Evolutionary conservation across 805 yeast genomes (phyloP).

Genomic region (Candida montana): DNA sequence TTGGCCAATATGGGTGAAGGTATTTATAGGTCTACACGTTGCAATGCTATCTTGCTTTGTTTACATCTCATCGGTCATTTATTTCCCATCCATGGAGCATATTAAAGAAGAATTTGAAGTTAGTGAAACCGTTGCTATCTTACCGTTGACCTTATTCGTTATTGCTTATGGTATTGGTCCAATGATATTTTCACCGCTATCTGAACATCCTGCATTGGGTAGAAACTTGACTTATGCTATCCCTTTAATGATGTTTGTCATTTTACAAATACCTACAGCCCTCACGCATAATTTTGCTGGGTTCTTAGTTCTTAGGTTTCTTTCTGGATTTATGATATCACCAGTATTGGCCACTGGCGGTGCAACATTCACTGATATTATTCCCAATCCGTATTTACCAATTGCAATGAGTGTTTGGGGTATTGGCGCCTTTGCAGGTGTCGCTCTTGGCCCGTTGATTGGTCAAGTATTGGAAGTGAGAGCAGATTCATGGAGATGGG

Average conservation of each 20-base stretch:
- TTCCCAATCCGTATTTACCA: slow-evolving; percentile 37
- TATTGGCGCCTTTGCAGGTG: slow-evolving; percentile 49
- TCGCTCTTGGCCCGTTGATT: slow-evolving; percentile 49
- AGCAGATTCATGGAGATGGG: slow-evolving; percentile 47
- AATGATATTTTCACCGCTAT: slow-evolving; percentile 50
- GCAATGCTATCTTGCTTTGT: slow-evolving; percentile 44
- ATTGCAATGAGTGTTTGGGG: slow-evolving; percentile 48
- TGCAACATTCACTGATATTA: slow-evolving; percentile 49
- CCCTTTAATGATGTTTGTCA: slow-evolving; percentile 41
- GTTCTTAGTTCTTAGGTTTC: slow-evolving; percentile 43
- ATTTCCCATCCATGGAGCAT: slow-evolving; percentile 45
- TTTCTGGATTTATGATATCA: slow-evolving; percentile 50
- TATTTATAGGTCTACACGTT: slow-evolving; percentile 33
- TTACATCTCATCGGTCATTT: slow-evolving; percentile 52
- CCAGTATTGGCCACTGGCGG: slow-evolving; percentile 57
- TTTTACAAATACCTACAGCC: slow-evolving; percentile 55
- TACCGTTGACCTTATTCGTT: slow-evolving; percentile 51
- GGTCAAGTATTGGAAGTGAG: slow-evolving; percentile 45
- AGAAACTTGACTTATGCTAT: slow-evolving; percentile 44
- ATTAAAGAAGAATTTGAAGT: slow-evolving; percentile 41
- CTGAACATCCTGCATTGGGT: slow-evolving; percentile 50
- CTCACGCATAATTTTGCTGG: slow-evolving; percentile 45
- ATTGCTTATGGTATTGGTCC: slow-evolving; percentile 62
- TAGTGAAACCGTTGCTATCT: slow-evolving; percentile 37
- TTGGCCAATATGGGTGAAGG: slow-evolving; percentile 44